phyloP scores from a whole-genome alignment of 176 grass and related monocot species.

The Neostapfia colusana region DNA sequence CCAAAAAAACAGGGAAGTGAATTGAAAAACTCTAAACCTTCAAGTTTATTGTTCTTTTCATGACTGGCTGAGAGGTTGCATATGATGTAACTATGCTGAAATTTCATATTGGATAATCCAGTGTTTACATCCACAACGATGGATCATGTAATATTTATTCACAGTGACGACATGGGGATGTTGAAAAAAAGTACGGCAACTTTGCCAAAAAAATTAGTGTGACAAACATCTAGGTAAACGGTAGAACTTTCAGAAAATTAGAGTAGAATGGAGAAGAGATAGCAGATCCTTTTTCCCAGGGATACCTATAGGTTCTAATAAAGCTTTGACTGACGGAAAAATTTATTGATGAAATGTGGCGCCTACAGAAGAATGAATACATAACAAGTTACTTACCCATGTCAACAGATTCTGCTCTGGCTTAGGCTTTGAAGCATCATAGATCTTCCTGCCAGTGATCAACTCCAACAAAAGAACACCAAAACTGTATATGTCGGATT shows the following conservation, averaged over 20 bases:
- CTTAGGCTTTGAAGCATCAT: slow-evolving; percentile 61
- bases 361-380: neutral
- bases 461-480: slow-evolving; percentile 85
- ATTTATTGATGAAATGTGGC: neutral
- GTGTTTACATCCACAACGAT: too few relatives aligned
- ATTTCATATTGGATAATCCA: neutral
- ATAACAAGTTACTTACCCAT: slow-evolving; percentile 59
- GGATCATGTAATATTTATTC: neutral
- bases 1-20: neutral
- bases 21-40: neutral
- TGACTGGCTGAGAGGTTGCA: neutral
- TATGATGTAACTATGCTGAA: neutral
- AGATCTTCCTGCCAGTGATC: slow-evolving; percentile 80
- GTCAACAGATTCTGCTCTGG: slow-evolving; percentile 61
- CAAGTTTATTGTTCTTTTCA: neutral
- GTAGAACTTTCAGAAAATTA: neutral
- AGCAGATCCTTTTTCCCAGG: neutral
- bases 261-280: neutral
- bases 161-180: neutral
- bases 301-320: neutral
- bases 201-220: neutral
- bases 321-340: neutral
- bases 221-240: neutral
- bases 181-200: neutral
- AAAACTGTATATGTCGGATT: slow-evolving; percentile 93